Conservation (phyloP, 331 rosid species). For the Arachis monticola region DNA sequence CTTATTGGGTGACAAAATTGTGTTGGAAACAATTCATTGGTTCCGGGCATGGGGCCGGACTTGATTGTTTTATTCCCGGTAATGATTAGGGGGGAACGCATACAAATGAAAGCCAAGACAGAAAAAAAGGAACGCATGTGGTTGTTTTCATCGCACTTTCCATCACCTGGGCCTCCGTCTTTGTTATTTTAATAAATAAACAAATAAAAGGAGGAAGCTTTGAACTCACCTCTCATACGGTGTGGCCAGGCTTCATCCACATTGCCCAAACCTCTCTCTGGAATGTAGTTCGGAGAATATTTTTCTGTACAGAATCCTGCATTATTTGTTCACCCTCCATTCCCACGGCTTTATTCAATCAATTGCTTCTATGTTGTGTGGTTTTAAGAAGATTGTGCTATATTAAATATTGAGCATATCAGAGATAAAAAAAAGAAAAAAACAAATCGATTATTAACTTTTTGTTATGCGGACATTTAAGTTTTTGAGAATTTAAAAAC, state of each 20-base stretch:
- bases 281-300: conserved; percentile 2
- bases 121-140: conserved; percentile 41
- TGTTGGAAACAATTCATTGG: conserved; percentile 50
- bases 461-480: too few species aligned
- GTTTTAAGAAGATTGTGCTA: not conserved
- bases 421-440: too few species aligned
- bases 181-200: conserved; percentile 22
- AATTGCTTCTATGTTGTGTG: not conserved
- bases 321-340: conserved; percentile 15
- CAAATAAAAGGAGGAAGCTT: conserved; percentile 15
- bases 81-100: conserved; percentile 73
- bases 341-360: conserved; percentile 18
- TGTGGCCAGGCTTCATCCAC: conserved; percentile 56
- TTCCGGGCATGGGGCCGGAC: conserved; percentile 38
- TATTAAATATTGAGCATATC: not conserved
- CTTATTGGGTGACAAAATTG: conserved; percentile 29
- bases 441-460: too few species aligned
- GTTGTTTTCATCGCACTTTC: conserved; percentile 57
- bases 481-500: too few species aligned
- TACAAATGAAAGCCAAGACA: conserved; percentile 41
- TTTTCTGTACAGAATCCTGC: conserved; percentile 7
- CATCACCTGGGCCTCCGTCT: conserved; percentile 34
- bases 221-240: conserved; percentile 31
- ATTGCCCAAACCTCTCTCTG: not conserved
- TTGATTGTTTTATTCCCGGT: conserved; percentile 51